Percentiles rank a stretch among this genome's conserved stretches.
phyloP scores from a whole-genome alignment of 768 basidiomycete species.

The Trametes elegans region DNA sequence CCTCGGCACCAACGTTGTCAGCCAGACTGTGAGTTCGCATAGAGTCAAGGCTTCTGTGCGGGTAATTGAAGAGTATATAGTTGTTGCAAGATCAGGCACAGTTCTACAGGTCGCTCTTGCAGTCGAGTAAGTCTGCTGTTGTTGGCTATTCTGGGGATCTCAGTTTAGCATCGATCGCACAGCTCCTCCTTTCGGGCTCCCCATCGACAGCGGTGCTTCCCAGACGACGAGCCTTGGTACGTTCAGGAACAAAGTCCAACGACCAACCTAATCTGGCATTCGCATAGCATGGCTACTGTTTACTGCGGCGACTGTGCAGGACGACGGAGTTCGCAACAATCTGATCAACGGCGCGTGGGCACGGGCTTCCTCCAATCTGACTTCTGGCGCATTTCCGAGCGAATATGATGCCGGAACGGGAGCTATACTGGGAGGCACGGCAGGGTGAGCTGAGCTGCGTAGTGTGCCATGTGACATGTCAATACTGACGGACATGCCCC shows the following conservation, averaged over 20 bases:
- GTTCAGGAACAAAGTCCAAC: neutral
- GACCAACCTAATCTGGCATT: neutral
- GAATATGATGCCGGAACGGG: constrained; percentile 1
- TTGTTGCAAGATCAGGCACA: constrained; percentile 6
- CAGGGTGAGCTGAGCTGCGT: neutral
- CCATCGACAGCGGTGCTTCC: constrained; percentile 4
- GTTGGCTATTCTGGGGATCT: neutral
- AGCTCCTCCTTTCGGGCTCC: neutral
- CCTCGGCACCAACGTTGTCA: constrained; percentile 7
- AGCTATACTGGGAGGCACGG: neutral
- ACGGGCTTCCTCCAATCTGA: constrained; percentile 6
- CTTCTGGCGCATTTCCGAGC: constrained; percentile 7
- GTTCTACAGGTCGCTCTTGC: neutral
- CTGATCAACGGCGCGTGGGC: constrained; percentile 5
- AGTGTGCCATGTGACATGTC: neutral
- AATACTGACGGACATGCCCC: too few relatives aligned
- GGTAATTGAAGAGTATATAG: neutral
- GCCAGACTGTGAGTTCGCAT: neutral
- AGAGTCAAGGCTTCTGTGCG: neutral
- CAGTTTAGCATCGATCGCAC: neutral
- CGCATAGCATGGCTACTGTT: constrained; percentile 20
- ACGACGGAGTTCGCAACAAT: constrained; percentile 8
- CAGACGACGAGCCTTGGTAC: neutral
- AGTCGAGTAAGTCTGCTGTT: neutral
- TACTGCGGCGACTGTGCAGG: constrained; percentile 13